Evolutionary conservation across 192 early-diverging fungal genomes (phyloP).

Genomic region (Phycomyces nitens): DNA sequence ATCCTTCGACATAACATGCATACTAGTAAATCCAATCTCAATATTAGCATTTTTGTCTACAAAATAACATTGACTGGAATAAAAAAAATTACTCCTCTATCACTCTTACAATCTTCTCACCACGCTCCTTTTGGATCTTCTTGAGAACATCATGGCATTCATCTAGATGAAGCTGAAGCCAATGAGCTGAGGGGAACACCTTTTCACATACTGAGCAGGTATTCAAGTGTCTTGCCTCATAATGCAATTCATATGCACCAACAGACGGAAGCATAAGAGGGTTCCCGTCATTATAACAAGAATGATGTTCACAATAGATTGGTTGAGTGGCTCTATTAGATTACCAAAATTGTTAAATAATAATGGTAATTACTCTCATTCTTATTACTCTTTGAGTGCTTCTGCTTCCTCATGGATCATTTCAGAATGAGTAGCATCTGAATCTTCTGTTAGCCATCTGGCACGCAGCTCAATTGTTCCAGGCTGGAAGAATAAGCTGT

Average conservation of each 20-base stretch:
- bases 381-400: not conserved
- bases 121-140: slow-evolving; percentile 42
- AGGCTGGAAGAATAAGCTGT: not conserved
- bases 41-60: too few relatives aligned
- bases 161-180: slow-evolving; percentile 45
- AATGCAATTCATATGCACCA: slow-evolving; percentile 47
- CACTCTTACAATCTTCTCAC: slow-evolving; percentile 45
- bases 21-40: slow-evolving; percentile 36
- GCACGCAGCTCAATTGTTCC: not conserved
- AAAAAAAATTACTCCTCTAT: too few relatives aligned
- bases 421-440: not conserved
- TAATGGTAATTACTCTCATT: not conserved
- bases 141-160: slow-evolving; percentile 48
- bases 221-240: slow-evolving; percentile 46
- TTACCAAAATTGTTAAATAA: not conserved
- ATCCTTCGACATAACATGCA: slow-evolving; percentile 50
- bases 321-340: not conserved
- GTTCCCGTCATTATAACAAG: not conserved
- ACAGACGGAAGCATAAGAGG: slow-evolving; percentile 29
- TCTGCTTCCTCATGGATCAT: not conserved
- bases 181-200: slow-evolving; percentile 45
- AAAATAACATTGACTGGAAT: too few relatives aligned
- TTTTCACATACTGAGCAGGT: slow-evolving; percentile 44
- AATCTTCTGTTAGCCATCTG: not conserved
- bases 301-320: not conserved